Evolutionary conservation across 2,329 filamentous ascomycete species (phyloP), one percentile per base, ranked within the genome.

Genomic region (Aspergillus texensis): DNA sequence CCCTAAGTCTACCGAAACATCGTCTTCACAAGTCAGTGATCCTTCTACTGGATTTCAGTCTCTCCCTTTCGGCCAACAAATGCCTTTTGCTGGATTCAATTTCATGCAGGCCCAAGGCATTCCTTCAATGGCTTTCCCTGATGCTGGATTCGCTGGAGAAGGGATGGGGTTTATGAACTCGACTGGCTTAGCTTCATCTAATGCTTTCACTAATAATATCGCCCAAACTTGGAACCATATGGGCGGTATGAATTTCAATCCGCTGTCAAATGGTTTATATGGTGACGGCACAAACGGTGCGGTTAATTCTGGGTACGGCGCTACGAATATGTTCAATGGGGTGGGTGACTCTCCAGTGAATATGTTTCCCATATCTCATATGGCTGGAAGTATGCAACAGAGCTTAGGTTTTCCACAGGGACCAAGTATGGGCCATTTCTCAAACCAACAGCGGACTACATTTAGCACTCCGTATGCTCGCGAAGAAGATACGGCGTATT

Each of bases 401-500:
- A 75, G 76, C 59, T 56, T 72, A 11, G 68, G 70, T 6, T 77
- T 75, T 58, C 70, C 72, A 34, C 72, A 76, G 45, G 72, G 72
- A 57, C 67, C 70, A 52, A 78, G 70, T 43, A 75, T 75, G 67
- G 77, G 77, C 32, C 75, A 75, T 55, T 88, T 88, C 65, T 80
- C 84, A 14, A 88, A 88, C 68, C 86, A 89, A 71, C 86, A 88
- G 71, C 79, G 83, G 60, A 84, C 81, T 28, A 74, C 80, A 41
- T 85, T 86, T 70, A 81, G 81, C 39, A 82, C 83, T 21, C 82
- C 84, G 14, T 80, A 83, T 63, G 84, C 85, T 2, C 89, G 85
- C 63, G 88, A 88, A 67, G 92, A 96, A 61, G 93, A 96, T 62
- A 92, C 93, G 64, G 92, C 95, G 8, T 99, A 99, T 80, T 96